These are phyloP conservation scores for Tulasnella sp. DNA, from an alignment of 768 basidiomycete species.

Conservation along the genomic window DNA sequence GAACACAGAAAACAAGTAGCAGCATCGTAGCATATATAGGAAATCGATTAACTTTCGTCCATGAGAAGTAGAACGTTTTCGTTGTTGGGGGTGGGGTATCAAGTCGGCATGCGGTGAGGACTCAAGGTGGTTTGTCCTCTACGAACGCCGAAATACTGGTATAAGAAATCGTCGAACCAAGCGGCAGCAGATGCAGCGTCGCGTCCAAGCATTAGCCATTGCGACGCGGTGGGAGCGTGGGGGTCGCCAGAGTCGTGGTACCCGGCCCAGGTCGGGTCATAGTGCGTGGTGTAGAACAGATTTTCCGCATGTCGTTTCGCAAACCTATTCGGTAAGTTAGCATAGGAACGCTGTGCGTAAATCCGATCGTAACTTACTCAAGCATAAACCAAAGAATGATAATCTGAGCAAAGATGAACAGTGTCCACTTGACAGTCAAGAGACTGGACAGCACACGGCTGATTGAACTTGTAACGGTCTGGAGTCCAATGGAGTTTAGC, in stretches of 20 bases:
- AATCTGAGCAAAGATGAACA: neutral
- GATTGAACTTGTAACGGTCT: neutral
- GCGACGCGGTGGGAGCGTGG: neutral
- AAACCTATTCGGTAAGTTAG: neutral
- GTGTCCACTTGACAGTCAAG: neutral
- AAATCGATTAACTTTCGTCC: neutral
- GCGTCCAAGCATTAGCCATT: conserved; percentile 6
- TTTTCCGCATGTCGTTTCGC: conserved; percentile 1
- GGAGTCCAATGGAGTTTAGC: neutral
- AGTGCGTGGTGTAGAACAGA: neutral
- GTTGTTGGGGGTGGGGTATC: too few relatives aligned
- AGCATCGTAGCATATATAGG: neutral
- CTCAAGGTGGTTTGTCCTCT: neutral
- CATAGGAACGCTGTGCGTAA: neutral
- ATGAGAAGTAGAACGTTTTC: too few relatives aligned
- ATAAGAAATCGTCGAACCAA: neutral
- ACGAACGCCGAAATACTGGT: neutral
- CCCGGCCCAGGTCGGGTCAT: conserved; percentile 4
- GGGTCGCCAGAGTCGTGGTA: neutral
- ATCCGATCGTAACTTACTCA: neutral
- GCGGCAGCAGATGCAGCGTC: neutral
- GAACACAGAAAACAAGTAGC: neutral
- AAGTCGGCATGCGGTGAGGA: neutral
- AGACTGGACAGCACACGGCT: neutral
- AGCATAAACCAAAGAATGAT: neutral